Evolutionary conservation across 441 rosid species (phyloP).

Genomic region (Dalechampia spathulata): DNA sequence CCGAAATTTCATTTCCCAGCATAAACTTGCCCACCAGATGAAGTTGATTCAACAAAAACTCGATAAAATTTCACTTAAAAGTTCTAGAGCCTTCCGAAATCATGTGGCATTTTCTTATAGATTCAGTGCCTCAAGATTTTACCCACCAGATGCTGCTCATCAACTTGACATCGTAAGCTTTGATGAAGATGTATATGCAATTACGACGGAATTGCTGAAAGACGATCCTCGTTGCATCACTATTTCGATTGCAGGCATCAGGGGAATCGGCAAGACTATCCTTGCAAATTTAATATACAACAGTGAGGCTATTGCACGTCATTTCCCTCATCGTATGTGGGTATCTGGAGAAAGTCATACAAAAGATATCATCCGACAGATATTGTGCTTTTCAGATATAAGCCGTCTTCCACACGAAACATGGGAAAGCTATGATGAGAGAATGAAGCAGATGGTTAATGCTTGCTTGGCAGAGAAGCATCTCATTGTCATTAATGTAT

Average conservation of each 20-base stretch:
- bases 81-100: too few species aligned
- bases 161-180: neutral
- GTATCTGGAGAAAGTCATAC: neutral
- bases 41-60: neutral
- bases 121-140: neutral
- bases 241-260: slow-evolving; percentile 1
- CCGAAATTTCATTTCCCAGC: neutral
- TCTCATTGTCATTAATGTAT: neutral
- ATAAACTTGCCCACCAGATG: neutral
- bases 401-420: too few species aligned
- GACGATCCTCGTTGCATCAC: slow-evolving; percentile 9
- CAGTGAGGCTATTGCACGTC: neutral
- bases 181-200: slow-evolving; percentile 2
- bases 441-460: too few species aligned
- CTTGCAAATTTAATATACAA: neutral
- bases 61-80: too few species aligned
- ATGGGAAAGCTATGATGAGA: too few species aligned
- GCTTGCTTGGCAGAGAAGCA: neutral
- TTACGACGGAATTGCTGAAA: neutral
- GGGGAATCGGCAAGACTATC: slow-evolving; percentile 6
- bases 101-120: too few species aligned
- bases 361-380: neutral
- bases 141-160: neutral
- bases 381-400: neutral
- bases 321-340: neutral